Conservation (phyloP, 1,139 yeast species). For the Pichia sp. region DNA sequence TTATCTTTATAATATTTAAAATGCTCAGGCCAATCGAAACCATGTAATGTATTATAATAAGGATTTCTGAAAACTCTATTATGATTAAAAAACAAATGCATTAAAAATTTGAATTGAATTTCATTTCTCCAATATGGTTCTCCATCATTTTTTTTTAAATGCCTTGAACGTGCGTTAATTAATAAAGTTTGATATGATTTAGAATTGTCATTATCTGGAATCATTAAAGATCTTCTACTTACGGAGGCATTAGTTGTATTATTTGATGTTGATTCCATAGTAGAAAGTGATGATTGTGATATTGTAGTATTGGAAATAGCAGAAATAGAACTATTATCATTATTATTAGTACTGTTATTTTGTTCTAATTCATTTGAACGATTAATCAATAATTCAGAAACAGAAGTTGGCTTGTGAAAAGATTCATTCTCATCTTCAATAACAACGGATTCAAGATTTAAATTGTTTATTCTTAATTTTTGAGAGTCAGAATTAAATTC, state of each 20-base stretch:
- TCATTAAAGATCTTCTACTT: neutral
- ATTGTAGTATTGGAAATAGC: too few species aligned
- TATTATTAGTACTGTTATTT: too few species aligned
- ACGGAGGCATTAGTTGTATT: neutral
- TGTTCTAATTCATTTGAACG: neutral
- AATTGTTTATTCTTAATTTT: too few species aligned
- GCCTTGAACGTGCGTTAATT: slow-evolving; percentile 44
- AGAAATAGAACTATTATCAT: too few species aligned
- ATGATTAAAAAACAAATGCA: slow-evolving; percentile 56
- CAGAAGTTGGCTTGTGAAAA: slow-evolving; percentile 8
- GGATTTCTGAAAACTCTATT: slow-evolving; percentile 65
- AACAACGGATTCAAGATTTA: too few species aligned
- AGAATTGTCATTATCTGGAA: neutral
- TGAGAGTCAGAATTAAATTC: too few species aligned
- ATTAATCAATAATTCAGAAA: slow-evolving; percentile 10
- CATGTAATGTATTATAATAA: slow-evolving; percentile 24
- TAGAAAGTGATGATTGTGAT: too few species aligned
- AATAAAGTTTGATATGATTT: slow-evolving; percentile 23
- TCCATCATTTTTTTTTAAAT: slow-evolving; percentile 84
- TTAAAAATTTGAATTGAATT: slow-evolving; percentile 77
- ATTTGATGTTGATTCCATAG: neutral
- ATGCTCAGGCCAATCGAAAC: slow-evolving; percentile 33
- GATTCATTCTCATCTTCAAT: neutral
- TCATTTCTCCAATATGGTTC: slow-evolving; percentile 88
- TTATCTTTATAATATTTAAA: slow-evolving; percentile 22